Evolutionary conservation across 768 basidiomycete genomes (phyloP), one percentile per base, ranked within the genome.

Genomic region (Boletus barrowsii): DNA sequence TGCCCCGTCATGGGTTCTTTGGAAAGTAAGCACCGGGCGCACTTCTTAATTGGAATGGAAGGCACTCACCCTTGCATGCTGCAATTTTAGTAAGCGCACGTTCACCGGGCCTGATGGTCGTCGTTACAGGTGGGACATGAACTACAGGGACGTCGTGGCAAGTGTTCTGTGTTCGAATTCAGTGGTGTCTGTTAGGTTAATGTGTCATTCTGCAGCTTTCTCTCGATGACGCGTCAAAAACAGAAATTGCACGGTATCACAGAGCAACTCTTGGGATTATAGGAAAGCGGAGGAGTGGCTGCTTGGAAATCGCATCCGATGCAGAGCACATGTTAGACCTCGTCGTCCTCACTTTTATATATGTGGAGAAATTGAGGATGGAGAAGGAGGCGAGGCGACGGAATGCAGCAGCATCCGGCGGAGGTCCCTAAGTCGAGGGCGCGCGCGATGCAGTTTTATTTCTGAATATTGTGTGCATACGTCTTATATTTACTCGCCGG

Each of bases 71-170:
- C 18, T 18, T 24, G 29, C 18, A 22, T 14, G 6, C 22, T 9
- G 2, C 15, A 29, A 10, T 40, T 8, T 35, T 33, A 68, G 63
- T 33, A 65, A 60, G 22, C 59, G 63, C 26, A 62, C 66, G 1
- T 75, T 75, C 51, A 64, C 47, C 5, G 74, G 67, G 0, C 67
- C 58, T 1, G 73, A 74, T 40, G 71, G 67, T 6, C 66, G 53
- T 24, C 59, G 53, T 42, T 74, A 73, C 39, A 61, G 63, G 43
- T 75, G 74, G 74, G 57, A 60, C 10, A 55, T 72, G 47, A 1
- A 54, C 18, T 1, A 1, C 3, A 22, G 47, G 13, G 42, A 51
- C 15, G 64, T 65, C 10, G 49, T 32, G 54, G 58, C 68, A 4
- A 18, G 64, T 37, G 14, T 22, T 11, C 0, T 35, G 47, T 15